phyloP scores from a whole-genome alignment of 2,329 filamentous ascomycete genomes.

The Pseudocercospora fuligena region DNA sequence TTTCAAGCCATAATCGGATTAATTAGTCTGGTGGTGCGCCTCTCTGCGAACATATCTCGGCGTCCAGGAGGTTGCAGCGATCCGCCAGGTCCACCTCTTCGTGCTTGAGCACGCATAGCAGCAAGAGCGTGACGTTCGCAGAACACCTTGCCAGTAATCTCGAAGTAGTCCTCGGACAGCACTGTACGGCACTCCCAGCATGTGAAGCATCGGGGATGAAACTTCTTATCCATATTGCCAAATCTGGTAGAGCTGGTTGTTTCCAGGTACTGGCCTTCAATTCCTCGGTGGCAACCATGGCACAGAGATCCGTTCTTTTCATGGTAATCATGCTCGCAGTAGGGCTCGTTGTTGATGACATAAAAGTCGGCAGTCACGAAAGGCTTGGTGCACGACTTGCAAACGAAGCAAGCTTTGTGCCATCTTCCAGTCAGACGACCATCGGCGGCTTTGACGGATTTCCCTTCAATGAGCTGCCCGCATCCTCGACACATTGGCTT shows the following conservation, averaged over 20 bases:
- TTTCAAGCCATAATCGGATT: conserved; percentile 37
- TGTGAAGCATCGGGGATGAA: conserved; percentile 84
- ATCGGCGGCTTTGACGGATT: conserved; percentile 92
- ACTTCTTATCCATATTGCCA: conserved; percentile 70
- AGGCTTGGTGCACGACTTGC: conserved; percentile 77
- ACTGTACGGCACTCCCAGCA: conserved; percentile 78
- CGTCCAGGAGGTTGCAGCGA: conserved; percentile 26
- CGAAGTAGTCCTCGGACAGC: conserved; percentile 85
- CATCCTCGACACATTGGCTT: conserved; percentile 87
- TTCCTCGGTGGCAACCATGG: conserved; percentile 76
- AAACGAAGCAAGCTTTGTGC: conserved; percentile 94
- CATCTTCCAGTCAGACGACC: conserved; percentile 90
- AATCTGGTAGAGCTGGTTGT: conserved; percentile 53
- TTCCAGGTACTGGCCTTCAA: conserved; percentile 92
- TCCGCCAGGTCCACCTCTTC: conserved; percentile 23
- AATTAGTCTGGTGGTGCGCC: conserved; percentile 43
- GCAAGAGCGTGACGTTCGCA: conserved; percentile 84
- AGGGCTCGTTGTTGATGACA: conserved; percentile 83
- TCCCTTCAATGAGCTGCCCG: conserved; percentile 76
- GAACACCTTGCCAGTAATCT: conserved; percentile 77
- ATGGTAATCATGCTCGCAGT: conserved; percentile 92
- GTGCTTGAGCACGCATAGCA: conserved; percentile 39
- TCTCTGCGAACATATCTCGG: conserved; percentile 37
- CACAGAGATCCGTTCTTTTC: conserved; percentile 87
- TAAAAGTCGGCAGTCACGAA: conserved; percentile 93